Base-by-base conservation (phyloP, 2,329 filamentous ascomycete genomes). In the Xylaria sp. region DNA sequence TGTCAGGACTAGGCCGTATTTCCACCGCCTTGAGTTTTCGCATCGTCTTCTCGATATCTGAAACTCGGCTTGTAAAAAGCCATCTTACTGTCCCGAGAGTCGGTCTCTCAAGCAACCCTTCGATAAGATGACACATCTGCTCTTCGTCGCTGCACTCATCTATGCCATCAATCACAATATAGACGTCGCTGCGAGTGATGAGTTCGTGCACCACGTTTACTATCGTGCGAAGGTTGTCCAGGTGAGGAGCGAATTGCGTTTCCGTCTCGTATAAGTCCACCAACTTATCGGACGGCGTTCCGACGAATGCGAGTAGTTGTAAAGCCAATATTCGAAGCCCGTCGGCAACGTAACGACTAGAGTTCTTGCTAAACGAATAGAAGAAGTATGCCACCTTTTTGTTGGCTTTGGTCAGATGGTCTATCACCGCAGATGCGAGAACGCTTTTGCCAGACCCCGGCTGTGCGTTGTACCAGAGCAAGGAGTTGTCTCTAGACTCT, bases 391-490 rank as follows among this genome's bases (percentile, higher is more conserved):
- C 67, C 23, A 69, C 67, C 50, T 63, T 66, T 54, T 63, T 66
- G 1, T 56, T 28, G 20, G 20, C 13, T n/a, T n/a, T 59, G 0
- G 10, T 55, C 13, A 69, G 41, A 37, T 69, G 25, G 9, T 69
- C 28, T 63, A 69, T 66, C 31, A 67, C 64, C 5, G 54, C 25
- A 20, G 67, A 63, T 46, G 67, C 63, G 5, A 69, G 48, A 7
- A 69, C 64, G 50, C 67, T 72, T 66, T 72, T 72, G 12, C 70
- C 70, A 0, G 65, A 70, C 10, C 67, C 67, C 20, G 70, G 67
- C 3, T 54, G 64, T 8, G 70, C 70, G 23, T 54, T 62, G 10
- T 70, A 72, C 67, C 67, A 72, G 18, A 70, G 50, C 15, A 67
- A 18, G 20, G 67, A 37, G 25, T 69, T 69, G 3, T 69, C 20